Conservation (phyloP, 2,329 filamentous ascomycete species). For the Leptographium wingfieldii region DNA sequence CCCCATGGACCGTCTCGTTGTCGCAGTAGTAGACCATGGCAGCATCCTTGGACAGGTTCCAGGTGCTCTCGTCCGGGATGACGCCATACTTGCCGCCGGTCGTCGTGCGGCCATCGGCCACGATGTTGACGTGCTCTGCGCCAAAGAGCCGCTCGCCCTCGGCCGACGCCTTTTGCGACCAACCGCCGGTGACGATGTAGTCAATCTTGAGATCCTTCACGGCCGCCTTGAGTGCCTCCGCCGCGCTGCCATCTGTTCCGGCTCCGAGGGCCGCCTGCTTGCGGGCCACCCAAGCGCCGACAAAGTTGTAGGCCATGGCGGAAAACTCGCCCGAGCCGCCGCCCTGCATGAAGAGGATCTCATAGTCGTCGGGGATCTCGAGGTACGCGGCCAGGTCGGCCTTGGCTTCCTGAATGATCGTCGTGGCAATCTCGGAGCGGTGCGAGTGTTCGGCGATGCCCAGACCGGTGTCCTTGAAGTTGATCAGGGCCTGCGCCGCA, state of each 20-base stretch:
- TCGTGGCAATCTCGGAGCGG: slow-evolving; percentile 63
- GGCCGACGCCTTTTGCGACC: slow-evolving; percentile 79
- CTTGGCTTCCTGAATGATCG: slow-evolving; percentile 70
- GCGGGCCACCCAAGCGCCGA: slow-evolving; percentile 67
- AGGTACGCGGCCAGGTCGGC: slow-evolving; percentile 59
- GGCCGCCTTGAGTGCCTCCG: background rate
- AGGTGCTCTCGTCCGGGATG: slow-evolving; percentile 66
- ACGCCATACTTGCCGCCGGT: slow-evolving; percentile 75
- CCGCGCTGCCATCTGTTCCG: background rate
- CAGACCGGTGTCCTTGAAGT: slow-evolving; percentile 70
- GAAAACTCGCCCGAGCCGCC: slow-evolving; percentile 75
- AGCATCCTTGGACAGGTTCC: slow-evolving; percentile 57
- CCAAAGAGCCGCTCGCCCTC: slow-evolving; percentile 72
- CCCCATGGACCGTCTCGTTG: slow-evolving; percentile 89
- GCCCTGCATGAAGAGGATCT: slow-evolving; percentile 77
- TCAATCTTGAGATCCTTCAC: slow-evolving; percentile 59
- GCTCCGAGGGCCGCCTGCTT: slow-evolving; percentile 35
- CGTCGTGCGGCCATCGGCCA: slow-evolving; percentile 12
- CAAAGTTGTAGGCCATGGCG: slow-evolving; percentile 71
- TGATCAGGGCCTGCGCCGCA: slow-evolving; percentile 64
- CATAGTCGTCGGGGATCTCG: slow-evolving; percentile 71
- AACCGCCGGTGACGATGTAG: slow-evolving; percentile 82
- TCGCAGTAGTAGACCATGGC: slow-evolving; percentile 82
- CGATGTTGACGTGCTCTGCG: slow-evolving; percentile 68
- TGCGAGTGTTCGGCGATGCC: slow-evolving; percentile 85